Percentiles rank a stretch among this genome's conserved stretches.
phyloP scores from a whole-genome alignment of 345 rosid species.

The Lenwebbia sp. region DNA sequence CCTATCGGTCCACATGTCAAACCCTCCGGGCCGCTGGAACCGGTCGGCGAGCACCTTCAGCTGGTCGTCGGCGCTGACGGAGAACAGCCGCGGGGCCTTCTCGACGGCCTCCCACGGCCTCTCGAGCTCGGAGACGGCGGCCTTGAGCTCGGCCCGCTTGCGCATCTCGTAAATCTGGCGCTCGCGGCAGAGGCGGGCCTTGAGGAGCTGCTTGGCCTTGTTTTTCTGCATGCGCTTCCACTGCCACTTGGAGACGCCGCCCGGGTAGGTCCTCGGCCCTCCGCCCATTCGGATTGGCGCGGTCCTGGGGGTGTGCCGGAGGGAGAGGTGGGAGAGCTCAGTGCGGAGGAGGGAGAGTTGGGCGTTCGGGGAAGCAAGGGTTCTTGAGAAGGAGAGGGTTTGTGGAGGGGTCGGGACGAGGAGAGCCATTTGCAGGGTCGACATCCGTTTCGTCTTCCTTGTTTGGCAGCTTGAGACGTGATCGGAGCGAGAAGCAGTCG shows the following conservation, averaged over 20 bases:
- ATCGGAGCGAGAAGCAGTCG: background rate
- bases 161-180: constrained; percentile 91
- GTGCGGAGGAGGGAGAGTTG: constrained; percentile 16
- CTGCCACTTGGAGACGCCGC: constrained; percentile 86
- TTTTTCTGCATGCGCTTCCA: constrained; percentile 94
- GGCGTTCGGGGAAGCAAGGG: constrained; percentile 13
- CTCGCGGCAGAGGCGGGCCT: constrained; percentile 64
- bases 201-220: constrained; percentile 79
- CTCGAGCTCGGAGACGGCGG: constrained; percentile 79
- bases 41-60: constrained; percentile 83
- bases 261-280: constrained; percentile 76
- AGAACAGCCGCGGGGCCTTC: constrained; percentile 60
- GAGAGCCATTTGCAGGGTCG: constrained; percentile 13
- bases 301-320: constrained; percentile 8
- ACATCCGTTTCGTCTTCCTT: background rate
- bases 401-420: constrained; percentile 4
- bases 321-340: constrained; percentile 18
- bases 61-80: constrained; percentile 73
- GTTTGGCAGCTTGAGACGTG: background rate
- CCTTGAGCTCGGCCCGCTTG: constrained; percentile 82
- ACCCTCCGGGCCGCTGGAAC: constrained; percentile 83
- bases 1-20: constrained; percentile 65
- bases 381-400: constrained; percentile 29
- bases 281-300: constrained; percentile 78
- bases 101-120: constrained; percentile 81